These are phyloP conservation scores for Fomitiporia mediterranea DNA, from an alignment of 1,284 basidiomycete genomes.

Conservation along the genomic window DNA sequence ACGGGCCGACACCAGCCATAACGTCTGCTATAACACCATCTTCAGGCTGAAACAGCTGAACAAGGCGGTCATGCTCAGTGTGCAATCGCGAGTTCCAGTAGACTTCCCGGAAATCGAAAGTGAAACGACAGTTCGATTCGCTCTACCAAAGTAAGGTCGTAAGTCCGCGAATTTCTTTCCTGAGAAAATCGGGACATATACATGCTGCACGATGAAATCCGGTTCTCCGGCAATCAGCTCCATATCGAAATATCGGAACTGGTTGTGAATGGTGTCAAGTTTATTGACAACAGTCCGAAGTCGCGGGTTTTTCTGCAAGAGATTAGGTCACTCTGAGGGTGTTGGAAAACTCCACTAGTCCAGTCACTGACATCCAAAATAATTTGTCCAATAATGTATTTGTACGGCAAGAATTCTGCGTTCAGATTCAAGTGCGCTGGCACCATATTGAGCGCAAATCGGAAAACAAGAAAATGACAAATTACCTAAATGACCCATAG, in stretches of 20 bases:
- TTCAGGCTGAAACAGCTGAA: slow-evolving; percentile 60
- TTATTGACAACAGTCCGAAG: slow-evolving; percentile 96
- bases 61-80: slow-evolving; percentile 85
- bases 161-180: slow-evolving; percentile 4
- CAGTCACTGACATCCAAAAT: slow-evolving; percentile 77
- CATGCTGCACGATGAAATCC: slow-evolving; percentile 82
- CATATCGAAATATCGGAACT: slow-evolving; percentile 96
- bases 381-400: slow-evolving; percentile 86
- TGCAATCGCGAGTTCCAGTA: slow-evolving; percentile 98
- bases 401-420: slow-evolving; percentile 88
- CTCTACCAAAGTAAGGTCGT: slow-evolving; percentile 37
- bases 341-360: background rate
- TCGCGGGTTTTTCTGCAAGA: slow-evolving; percentile 70
- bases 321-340: background rate
- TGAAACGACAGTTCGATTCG: slow-evolving; percentile 85
- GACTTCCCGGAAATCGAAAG: slow-evolving; percentile 92
- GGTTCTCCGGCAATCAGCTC: slow-evolving; percentile 91
- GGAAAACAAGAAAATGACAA: too few relatives aligned
- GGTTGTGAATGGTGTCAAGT: slow-evolving; percentile 78
- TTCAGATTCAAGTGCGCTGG: slow-evolving; percentile 91
- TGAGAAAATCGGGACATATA: slow-evolving; percentile 34
- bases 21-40: slow-evolving; percentile 85
- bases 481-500: slow-evolving; percentile 87
- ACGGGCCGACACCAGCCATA: slow-evolving; percentile 97
- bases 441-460: slow-evolving; percentile 26